A percentile compares a stretch with the other conserved stretches of the same genome.
Evolutionary conservation across 441 rosid species (phyloP).

Genomic region (Brassica hybrid): DNA sequence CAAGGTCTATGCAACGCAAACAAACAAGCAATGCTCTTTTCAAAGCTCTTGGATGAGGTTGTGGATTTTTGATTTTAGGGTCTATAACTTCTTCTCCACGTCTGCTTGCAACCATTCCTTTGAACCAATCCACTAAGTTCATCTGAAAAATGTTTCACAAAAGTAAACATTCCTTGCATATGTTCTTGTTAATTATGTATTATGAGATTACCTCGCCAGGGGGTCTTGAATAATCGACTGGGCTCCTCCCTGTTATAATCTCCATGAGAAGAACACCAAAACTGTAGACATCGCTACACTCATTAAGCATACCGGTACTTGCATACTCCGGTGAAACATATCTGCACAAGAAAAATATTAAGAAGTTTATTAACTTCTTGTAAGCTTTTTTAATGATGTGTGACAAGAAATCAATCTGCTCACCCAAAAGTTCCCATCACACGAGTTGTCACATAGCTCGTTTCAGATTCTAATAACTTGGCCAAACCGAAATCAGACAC

Average conservation of each 20-base stretch:
- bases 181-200: neutral
- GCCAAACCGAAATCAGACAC: constrained; percentile 98
- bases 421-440: constrained; percentile 99
- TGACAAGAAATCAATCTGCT: neutral
- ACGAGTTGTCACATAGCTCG: constrained; percentile 93
- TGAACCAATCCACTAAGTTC: constrained; percentile 96
- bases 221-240: constrained; percentile 84
- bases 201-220: constrained; percentile 76
- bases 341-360: constrained; percentile 38
- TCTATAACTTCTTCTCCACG: constrained; percentile 86
- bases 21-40: constrained; percentile 81
- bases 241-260: constrained; percentile 91
- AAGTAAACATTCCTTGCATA: neutral
- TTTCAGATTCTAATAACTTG: constrained; percentile 87
- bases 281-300: constrained; percentile 95
- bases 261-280: constrained; percentile 97
- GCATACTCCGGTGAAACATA: constrained; percentile 99
- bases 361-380: neutral
- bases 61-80: constrained; percentile 64
- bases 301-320: constrained; percentile 96
- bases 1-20: constrained; percentile 92
- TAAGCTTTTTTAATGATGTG: neutral
- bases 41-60: constrained; percentile 65
- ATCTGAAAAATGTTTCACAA: constrained; percentile 51
- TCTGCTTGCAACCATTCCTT: constrained; percentile 91